These are phyloP conservation scores for Apiotrichum brassicae DNA, from an alignment of 1,284 basidiomycete species.

Conservation along the genomic window DNA sequence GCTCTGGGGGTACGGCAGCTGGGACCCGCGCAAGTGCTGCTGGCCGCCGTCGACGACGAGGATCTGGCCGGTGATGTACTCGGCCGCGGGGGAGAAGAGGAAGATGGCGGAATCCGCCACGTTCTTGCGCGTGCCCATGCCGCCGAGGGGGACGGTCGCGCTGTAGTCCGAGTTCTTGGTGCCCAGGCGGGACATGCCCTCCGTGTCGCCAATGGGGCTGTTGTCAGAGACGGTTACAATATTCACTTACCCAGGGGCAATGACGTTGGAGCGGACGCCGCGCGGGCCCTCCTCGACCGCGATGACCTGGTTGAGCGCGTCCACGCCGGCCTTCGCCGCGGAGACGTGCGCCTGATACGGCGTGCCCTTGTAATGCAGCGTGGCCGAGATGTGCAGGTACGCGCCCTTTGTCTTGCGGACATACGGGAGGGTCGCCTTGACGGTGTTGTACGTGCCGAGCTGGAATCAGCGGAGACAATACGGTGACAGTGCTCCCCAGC, in stretches of 20 bases:
- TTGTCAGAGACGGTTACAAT: background rate
- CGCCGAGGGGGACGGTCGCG: slow-evolving; percentile 55
- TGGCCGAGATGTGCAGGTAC: slow-evolving; percentile 88
- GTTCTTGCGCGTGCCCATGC: slow-evolving; percentile 63
- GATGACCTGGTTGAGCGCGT: slow-evolving; percentile 74
- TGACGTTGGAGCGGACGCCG: slow-evolving; percentile 89
- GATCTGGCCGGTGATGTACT: slow-evolving; percentile 67
- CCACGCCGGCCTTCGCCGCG: slow-evolving; percentile 90
- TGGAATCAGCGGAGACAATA: slow-evolving; percentile 30
- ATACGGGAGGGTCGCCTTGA: slow-evolving; percentile 78
- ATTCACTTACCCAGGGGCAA: slow-evolving; percentile 62
- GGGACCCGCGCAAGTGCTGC: slow-evolving; percentile 28
- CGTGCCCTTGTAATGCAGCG: slow-evolving; percentile 83
- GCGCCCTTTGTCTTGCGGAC: slow-evolving; percentile 66
- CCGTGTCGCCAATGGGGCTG: slow-evolving; percentile 71
- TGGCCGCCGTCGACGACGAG: slow-evolving; percentile 46
- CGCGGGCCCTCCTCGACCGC: slow-evolving; percentile 90
- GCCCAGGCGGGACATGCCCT: slow-evolving; percentile 70
- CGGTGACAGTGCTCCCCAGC: too few relatives aligned
- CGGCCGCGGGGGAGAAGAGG: slow-evolving; percentile 81
- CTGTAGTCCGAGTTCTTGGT: slow-evolving; percentile 46
- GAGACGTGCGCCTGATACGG: slow-evolving; percentile 89
- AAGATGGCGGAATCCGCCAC: slow-evolving; percentile 75
- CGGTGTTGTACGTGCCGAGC: slow-evolving; percentile 89
- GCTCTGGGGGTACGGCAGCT: slow-evolving; percentile 40